A percentile compares a stretch with the other conserved stretches of the same genome.
phyloP scores from a whole-genome alignment of 257 asterid species.

The Solanum chiquidenum region DNA sequence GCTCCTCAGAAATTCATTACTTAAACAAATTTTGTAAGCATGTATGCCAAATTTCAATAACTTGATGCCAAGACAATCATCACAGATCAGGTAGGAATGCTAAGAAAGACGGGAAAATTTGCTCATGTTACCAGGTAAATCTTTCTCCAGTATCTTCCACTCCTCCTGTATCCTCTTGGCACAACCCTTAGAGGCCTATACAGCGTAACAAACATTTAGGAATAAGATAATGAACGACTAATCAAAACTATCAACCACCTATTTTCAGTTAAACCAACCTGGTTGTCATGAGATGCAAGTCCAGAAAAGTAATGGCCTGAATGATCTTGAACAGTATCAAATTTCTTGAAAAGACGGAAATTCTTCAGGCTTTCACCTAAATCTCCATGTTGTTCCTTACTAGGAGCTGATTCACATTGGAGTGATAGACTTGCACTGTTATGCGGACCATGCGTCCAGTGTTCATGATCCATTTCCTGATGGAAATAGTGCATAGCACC shows the following conservation, averaged over 20 bases:
- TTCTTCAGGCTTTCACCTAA: background rate
- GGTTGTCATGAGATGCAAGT: background rate
- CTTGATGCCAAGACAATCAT: background rate
- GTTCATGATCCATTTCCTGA: background rate
- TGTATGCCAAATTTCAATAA: background rate
- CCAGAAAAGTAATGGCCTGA: constrained; percentile 8
- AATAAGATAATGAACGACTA: background rate
- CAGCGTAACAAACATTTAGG: background rate
- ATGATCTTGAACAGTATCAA: constrained; percentile 15
- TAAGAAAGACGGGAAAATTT: background rate
- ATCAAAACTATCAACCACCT: background rate
- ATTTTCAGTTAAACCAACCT: background rate
- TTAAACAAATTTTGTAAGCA: background rate
- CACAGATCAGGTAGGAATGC: background rate
- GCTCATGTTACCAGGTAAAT: constrained; percentile 17
- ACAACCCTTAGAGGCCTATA: constrained; percentile 12
- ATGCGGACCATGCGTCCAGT: background rate
- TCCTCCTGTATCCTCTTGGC: constrained; percentile 15
- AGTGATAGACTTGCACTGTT: background rate
- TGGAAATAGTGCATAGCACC: background rate
- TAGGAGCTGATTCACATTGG: background rate
- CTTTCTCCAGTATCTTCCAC: constrained; percentile 24
- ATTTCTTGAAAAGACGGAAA: constrained; percentile 5
- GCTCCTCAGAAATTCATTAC: background rate
- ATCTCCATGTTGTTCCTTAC: background rate